Evolutionary conservation across 768 basidiomycete genomes (phyloP), one percentile per base, ranked within the genome.

Genomic region (Podaxis sp.): DNA sequence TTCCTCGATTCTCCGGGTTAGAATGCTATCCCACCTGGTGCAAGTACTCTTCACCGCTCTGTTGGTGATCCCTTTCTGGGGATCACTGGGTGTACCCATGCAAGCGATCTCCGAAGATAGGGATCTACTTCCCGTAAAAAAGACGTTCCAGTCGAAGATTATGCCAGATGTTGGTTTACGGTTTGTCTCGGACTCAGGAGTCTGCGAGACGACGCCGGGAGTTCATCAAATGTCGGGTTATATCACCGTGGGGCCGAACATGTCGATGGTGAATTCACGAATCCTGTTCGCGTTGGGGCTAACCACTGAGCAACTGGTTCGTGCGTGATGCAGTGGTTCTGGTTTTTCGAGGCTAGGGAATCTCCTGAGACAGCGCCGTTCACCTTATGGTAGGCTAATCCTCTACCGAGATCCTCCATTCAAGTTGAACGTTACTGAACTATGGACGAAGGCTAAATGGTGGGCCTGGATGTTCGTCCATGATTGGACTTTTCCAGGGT

Each of bases 331-430:
- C 40, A 61, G 58, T 56, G 86, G 83, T 89, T 87, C 75, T 88
- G 86, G 85, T 88, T 84, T 75, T 89, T 89, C 66, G 86, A 76
- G 17, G 80, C 87, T 0, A 82, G 87, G n/a, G 81, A 84, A 38
- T 84, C 84, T 67, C 80, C 86, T 0, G 80, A 79, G 22, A 85
- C 79, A 0, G 87, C 87, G 0, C 87, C 87, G 15, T 77, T 89
- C 26, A 77, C 83, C 19, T 75, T 88, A 8, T 88, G 87, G 88
- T 83, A 87, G 17, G 38, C 26, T 9, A 49, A 46, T 36, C 38
- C 28, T 7, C 28, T 46, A 13, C 9, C 3, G 58, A 17, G 8
- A 19, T 12, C 40, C 53, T n/a, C 58, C 87, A 87, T 28, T 28
- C 4, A 9, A 9, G n/a, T n/a, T 12, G 8, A 19, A 51, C 17